Percentiles rank a stretch among this genome's conserved stretches.
These are phyloP conservation scores for Solanum hybrid DNA, from an alignment of 305 asterid species.

Conservation along the genomic window DNA sequence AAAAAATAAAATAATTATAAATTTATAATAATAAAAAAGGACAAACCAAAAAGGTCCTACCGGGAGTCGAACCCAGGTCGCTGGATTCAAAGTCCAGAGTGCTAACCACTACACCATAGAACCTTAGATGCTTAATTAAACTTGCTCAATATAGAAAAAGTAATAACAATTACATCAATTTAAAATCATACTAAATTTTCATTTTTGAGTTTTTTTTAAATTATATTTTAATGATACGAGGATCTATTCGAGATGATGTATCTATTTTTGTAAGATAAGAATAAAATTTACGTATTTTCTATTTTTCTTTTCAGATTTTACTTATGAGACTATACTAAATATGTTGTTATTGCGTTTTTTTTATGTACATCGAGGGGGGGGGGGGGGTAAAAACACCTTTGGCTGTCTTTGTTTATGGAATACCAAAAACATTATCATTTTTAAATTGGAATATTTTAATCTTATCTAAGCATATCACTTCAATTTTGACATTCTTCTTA, in stretches of 20 bases:
- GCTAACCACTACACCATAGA: constrained; percentile 59
- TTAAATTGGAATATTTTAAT: constrained; percentile 7
- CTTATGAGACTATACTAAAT: background rate
- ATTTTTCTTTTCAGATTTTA: no score
- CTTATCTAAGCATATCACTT: constrained; percentile 5
- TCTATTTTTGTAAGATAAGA: background rate
- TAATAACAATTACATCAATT: background rate
- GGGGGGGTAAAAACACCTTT: background rate
- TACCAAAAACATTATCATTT: background rate
- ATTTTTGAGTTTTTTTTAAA: background rate
- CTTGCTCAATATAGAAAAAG: background rate
- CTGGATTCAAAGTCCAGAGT: constrained; percentile 99
- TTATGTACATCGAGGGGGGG: no score
- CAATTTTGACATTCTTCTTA: constrained; percentile 7
- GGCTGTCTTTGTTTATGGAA: background rate
- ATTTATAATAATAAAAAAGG: background rate
- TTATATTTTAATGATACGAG: no score
- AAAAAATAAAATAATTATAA: no score
- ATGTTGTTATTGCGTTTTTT: background rate
- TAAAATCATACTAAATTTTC: background rate
- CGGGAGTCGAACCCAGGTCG: constrained; percentile 99
- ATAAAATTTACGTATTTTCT: no score
- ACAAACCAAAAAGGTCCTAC: constrained; percentile 47
- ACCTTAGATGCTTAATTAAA: fast-evolving
- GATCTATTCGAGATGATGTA: no score